Percentiles rank a stretch among this genome's conserved stretches.
Evolutionary conservation across 2,329 filamentous ascomycete genomes (phyloP).

Genomic region (Nannizziopsis barbatae): DNA sequence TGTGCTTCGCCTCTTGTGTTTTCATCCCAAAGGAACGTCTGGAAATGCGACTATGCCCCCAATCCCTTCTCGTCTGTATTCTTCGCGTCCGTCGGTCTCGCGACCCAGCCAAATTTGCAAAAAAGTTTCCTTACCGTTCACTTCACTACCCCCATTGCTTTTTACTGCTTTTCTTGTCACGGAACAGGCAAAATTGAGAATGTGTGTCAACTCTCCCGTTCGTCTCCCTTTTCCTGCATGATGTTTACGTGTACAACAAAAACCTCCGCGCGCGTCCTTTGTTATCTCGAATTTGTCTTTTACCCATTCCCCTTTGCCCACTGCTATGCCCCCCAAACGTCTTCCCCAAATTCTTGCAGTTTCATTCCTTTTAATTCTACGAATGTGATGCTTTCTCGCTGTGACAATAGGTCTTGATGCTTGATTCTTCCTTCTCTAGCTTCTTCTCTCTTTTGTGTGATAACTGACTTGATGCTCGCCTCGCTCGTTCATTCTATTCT

Average conservation of each 20-base stretch:
- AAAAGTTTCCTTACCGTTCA: conserved; percentile 29
- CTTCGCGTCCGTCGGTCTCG: conserved; percentile 24
- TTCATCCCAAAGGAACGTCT: not conserved
- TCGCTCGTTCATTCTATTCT: not conserved
- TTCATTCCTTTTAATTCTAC: conserved; percentile 3
- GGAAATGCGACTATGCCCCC: conserved; percentile 3
- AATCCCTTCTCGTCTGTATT: not conserved
- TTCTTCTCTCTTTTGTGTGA: not conserved
- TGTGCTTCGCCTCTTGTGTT: too few species aligned
- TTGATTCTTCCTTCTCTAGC: not conserved
- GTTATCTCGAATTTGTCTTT: conserved; percentile 12
- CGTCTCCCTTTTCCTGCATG: conserved; percentile 6
- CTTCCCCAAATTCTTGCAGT: too few species aligned
- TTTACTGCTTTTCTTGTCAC: conserved; percentile 8
- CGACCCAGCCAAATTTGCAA: conserved; percentile 30
- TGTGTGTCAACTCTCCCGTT: conserved; percentile 3
- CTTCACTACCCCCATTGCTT: conserved; percentile 10
- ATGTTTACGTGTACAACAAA: conserved; percentile 11
- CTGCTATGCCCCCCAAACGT: too few species aligned
- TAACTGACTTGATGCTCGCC: conserved; percentile 3
- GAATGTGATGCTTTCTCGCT: conserved; percentile 10
- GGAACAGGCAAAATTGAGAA: conserved; percentile 11
- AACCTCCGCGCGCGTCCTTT: conserved; percentile 1
- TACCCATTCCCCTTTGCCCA: not conserved
- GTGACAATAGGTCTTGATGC: conserved; percentile 4